Percentiles rank a stretch among this genome's conserved stretches.
phyloP scores from a whole-genome alignment of 495 filamentous ascomycete species.

The Penicillium herquei region DNA sequence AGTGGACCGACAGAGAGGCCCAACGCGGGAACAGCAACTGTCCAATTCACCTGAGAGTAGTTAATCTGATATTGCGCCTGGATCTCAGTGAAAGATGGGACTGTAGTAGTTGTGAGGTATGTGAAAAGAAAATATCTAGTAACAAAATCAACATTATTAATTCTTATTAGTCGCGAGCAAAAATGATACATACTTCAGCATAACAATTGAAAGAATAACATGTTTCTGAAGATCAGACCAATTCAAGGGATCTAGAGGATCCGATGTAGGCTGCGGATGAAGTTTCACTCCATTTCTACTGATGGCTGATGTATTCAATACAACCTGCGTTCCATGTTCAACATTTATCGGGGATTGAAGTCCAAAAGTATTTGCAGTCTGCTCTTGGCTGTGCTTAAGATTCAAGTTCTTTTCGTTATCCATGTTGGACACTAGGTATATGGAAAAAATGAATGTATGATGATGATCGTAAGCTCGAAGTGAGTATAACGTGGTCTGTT shows the following conservation, averaged over 20 bases:
- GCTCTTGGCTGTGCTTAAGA: not conserved
- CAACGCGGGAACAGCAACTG: slow-evolving; percentile 59
- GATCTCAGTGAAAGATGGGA: slow-evolving; percentile 55
- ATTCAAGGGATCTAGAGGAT: slow-evolving; percentile 59
- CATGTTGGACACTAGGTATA: not conserved
- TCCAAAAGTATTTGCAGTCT: no score
- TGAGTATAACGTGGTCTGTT: no score
- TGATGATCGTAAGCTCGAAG: no score
- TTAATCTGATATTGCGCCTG: slow-evolving; percentile 48
- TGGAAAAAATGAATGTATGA: no score
- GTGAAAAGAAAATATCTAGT: slow-evolving; percentile 62
- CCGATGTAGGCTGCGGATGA: slow-evolving; percentile 51
- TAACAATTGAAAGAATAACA: slow-evolving; percentile 53
- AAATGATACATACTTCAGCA: slow-evolving; percentile 46
- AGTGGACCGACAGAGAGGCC: slow-evolving; percentile 58
- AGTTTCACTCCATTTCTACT: slow-evolving; percentile 36
- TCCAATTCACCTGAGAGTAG: slow-evolving; percentile 61
- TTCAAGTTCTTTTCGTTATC: not conserved
- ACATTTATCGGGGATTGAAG: slow-evolving; percentile 1
- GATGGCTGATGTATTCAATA: slow-evolving; percentile 7
- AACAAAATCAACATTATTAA: not conserved
- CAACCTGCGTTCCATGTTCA: slow-evolving; percentile 11
- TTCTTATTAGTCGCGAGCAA: not conserved
- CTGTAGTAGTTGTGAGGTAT: slow-evolving; percentile 61
- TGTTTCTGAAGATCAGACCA: slow-evolving; percentile 53